Evolutionary conservation across 2,329 filamentous ascomycete genomes (phyloP), one percentile per base, ranked within the genome.

Genomic region (Chalaropsis thielavioides): DNA sequence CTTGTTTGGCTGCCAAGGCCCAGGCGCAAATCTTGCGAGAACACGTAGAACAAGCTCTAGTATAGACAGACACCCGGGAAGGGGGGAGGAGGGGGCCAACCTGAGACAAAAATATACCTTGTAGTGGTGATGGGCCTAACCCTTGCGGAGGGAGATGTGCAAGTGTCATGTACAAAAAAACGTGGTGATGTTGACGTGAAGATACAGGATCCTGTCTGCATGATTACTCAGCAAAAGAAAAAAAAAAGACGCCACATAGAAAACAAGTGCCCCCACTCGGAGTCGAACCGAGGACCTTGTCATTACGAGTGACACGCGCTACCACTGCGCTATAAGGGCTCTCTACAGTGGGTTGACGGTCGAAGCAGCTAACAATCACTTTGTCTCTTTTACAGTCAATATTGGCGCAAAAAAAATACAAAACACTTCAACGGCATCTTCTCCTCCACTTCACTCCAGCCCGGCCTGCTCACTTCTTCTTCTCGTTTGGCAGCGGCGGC

Each of bases 281-380:
- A 73, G 71, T 73, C 71, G 72, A 73, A 73, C 71, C 70, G 70
- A 69, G 71, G 71, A 73, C 71, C 71, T 73, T 71, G 68, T 73
- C 72, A 73, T 73, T 73, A 73, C 71, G 72, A 73, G 72, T 73
- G 72, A 72, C 68, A 71, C 71, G 72, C 72, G 73, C 69, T 73
- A 74, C 72, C 72, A 72, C 72, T 73, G 68, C 73, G 72, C 71
- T 71, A 73, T 72, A 70, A 68, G 70, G 71, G 71, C 72, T 67
- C 41, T 43, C 11, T 10, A 11, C 10, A 43, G 41, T 11, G 3
- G 17, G 41, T 43, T 43, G 41, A 43, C 41, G 8, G 17, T 10
- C 11, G n/a, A 11, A 43, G 41, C 10, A 3, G 3, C 41, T 17
- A 13, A 17, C 17, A 43, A 43, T 2, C 3, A 11, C 17, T 43